These are phyloP conservation scores for Paraglomus occultum DNA, from an alignment of 192 early-diverging fungal species.

Conservation along the genomic window DNA sequence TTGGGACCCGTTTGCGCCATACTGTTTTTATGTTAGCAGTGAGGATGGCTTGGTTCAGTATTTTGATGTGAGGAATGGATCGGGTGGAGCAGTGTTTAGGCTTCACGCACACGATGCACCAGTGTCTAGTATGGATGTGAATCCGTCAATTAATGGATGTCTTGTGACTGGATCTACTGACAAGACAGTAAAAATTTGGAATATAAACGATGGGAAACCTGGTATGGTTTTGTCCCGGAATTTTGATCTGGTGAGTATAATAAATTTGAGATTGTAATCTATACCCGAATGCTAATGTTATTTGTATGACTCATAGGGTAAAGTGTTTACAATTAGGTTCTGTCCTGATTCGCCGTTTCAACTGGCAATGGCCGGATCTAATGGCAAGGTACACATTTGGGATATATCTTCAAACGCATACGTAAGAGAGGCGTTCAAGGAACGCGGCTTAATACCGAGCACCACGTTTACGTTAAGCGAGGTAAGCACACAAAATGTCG, in stretches of 20 bases:
- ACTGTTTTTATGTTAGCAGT: conserved; percentile 76
- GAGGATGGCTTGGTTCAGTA: conserved; percentile 92
- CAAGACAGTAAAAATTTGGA: conserved; percentile 93
- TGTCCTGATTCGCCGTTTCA: conserved; percentile 91
- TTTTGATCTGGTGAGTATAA: conserved; percentile 62
- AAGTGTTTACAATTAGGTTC: conserved; percentile 84
- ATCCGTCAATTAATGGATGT: conserved; percentile 70
- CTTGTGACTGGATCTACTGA: conserved; percentile 93
- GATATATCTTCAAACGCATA: conserved; percentile 87
- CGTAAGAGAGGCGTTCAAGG: conserved; percentile 66
- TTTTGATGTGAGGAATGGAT: conserved; percentile 73
- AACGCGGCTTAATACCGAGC: conserved; percentile 25
- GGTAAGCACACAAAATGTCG: conserved; percentile 6
- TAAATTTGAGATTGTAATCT: not conserved
- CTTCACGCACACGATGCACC: conserved; percentile 93
- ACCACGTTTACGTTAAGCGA: not conserved
- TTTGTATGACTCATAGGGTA: conserved; percentile 44
- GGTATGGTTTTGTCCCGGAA: conserved; percentile 85
- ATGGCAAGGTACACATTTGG: conserved; percentile 91
- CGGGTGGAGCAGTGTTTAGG: conserved; percentile 69
- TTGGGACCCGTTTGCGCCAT: conserved; percentile 88
- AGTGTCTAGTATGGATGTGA: conserved; percentile 85
- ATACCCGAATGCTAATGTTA: not conserved
- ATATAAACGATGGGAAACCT: conserved; percentile 70
- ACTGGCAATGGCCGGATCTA: conserved; percentile 83